Evolutionary conservation across 2,329 filamentous ascomycete genomes (phyloP).

Genomic region (Exophiala xenobiotica): DNA sequence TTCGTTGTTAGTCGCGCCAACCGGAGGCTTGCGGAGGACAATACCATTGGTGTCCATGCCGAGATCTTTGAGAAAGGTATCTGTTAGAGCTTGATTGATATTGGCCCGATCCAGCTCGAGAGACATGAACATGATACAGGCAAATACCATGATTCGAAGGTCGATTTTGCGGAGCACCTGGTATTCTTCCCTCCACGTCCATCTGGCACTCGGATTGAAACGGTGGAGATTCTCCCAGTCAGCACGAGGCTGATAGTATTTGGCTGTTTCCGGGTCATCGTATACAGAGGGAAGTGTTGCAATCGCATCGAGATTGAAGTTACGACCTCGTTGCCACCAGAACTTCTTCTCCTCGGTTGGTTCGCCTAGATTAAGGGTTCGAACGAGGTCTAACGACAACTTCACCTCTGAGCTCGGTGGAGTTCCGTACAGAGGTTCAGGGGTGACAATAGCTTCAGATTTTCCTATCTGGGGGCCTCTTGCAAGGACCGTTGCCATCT

Average conservation of each 20-base stretch:
- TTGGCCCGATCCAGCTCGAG: conserved; percentile 61
- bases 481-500: not conserved
- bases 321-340: conserved; percentile 33
- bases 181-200: conserved; percentile 27
- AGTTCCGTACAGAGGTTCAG: not conserved
- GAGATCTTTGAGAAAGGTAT: conserved; percentile 53
- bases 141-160: conserved; percentile 32
- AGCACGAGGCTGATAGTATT: conserved; percentile 31
- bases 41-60: conserved; percentile 34
- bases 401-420: not conserved
- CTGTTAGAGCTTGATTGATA: conserved; percentile 55
- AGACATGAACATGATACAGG: conserved; percentile 59
- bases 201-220: conserved; percentile 40
- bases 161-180: conserved; percentile 31
- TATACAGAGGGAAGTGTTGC: conserved; percentile 46
- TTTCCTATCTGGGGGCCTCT: not conserved
- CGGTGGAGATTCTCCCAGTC: conserved; percentile 45
- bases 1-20: not conserved
- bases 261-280: conserved; percentile 42
- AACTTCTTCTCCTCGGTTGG: conserved; percentile 22
- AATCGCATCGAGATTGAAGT: conserved; percentile 31
- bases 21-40: conserved; percentile 15
- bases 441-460: not conserved
- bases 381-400: not conserved
- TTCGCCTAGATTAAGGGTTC: conserved; percentile 2